Evolutionary conservation across 495 filamentous ascomycete genomes (phyloP).

Genomic region (Neurospora pannonica): DNA sequence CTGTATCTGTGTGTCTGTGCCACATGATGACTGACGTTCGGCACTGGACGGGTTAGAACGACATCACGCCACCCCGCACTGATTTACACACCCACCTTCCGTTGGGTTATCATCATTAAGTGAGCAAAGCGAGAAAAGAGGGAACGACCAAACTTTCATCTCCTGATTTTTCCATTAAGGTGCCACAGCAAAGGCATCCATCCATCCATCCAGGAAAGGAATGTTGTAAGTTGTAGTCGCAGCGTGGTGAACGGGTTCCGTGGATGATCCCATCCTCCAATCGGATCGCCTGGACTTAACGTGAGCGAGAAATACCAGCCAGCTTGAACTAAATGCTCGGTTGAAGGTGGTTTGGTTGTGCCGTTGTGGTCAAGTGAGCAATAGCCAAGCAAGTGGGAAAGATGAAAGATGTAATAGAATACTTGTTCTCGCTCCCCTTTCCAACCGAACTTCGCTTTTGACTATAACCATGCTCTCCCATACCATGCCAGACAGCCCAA

Average conservation of each 20-base stretch:
- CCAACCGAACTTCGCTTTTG: background rate
- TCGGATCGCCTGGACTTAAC: background rate
- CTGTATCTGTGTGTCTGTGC: background rate
- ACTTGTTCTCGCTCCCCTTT: background rate
- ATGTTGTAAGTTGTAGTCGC: background rate
- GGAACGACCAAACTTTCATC: no score
- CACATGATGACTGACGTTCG: no score
- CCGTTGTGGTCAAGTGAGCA: background rate
- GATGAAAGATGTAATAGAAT: background rate
- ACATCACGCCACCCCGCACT: background rate
- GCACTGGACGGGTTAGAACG: background rate
- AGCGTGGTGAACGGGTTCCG: background rate
- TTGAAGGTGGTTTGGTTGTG: background rate
- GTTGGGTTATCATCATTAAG: no score
- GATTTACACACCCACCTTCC: no score
- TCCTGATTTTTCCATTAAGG: no score
- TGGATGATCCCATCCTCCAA: background rate
- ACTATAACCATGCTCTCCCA: background rate
- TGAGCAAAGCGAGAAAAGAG: no score
- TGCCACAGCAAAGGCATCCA: no score
- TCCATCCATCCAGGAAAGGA: no score
- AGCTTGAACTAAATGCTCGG: background rate
- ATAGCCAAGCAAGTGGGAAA: background rate
- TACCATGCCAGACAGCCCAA: background rate
- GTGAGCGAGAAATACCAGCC: background rate